Evolutionary conservation across 2,329 filamentous ascomycete species (phyloP), one percentile per base, ranked within the genome.

Genomic region (Thyridium curvatum): DNA sequence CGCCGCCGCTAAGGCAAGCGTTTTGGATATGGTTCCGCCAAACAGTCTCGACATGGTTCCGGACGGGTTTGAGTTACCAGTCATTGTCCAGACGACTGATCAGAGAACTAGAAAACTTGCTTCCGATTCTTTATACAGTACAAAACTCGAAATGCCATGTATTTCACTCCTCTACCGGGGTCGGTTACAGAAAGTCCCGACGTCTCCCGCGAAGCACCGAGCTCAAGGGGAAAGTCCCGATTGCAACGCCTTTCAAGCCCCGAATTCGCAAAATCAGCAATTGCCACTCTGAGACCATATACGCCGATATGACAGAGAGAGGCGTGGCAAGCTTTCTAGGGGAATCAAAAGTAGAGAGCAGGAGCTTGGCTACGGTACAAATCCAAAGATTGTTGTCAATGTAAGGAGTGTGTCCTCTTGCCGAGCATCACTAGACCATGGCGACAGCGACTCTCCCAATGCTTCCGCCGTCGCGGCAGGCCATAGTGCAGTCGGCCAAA

Each of bases 381-480:
- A 34, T 16, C 30, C 17, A 13, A 17, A 8, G 16, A 14, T n/a
- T n/a, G 32, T 12, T 16, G 16, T 14, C n/a, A 17, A 21, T 35
- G 16, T 8, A 26, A 35, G n/a, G 26, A 29, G 9, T 30, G 34
- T 30, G 21, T 26, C 21, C 18, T 36, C 17, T 18, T 17, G 18
- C 34, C 34, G 34, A 36, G 34, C 34, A 36, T 10, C 34, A 36
- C 13, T 10, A 26, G 21, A 36, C 13, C 34, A 36, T 36, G 34
- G 34, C 34, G 34, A 36, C 34, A 21, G 15, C 34, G 18, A 36
- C 34, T 29, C 34, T 36, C 34, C 34, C 34, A 36, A 8, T n/a
- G 7, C 15, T 36, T 36, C 34, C 34, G 29, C 26, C 15, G 16
- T 21, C 34, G 8, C 34, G 34, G 17, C 34, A 36, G 17, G 34